Evolutionary conservation across 768 basidiomycete genomes (phyloP).

Genomic region (Boletellus ananas): DNA sequence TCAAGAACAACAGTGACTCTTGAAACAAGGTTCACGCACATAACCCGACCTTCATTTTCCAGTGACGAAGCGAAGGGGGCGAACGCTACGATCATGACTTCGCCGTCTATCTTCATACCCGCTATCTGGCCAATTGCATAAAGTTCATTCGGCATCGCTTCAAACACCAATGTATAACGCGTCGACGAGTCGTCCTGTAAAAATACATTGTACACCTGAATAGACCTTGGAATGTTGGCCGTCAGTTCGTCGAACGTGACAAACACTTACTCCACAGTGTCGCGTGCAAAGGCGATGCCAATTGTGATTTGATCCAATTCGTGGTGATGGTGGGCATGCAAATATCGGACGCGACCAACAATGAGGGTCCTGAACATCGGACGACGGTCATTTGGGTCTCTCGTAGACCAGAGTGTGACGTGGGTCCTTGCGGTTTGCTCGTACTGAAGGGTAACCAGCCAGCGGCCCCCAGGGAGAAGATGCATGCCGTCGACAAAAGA

Average conservation of each 20-base stretch:
- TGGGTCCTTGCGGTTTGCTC: conserved; percentile 33
- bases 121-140: conserved; percentile 13
- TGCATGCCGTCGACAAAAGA: conserved; percentile 44
- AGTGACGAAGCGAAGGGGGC: not conserved
- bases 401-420: conserved; percentile 44
- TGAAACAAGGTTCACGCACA: conserved; percentile 20
- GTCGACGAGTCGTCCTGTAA: conserved; percentile 4
- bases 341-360: conserved; percentile 31
- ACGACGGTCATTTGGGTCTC: conserved; percentile 24
- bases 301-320: conserved; percentile 19
- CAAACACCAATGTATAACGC: conserved; percentile 12
- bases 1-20: conserved; percentile 9
- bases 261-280: conserved; percentile 16
- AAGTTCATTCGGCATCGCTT: conserved; percentile 15
- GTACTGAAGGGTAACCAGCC: conserved; percentile 45
- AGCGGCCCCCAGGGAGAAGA: conserved; percentile 44
- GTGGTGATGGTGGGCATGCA: conserved; percentile 30
- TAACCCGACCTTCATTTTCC: conserved; percentile 7
- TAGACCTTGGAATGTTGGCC: conserved; percentile 13
- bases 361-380: conserved; percentile 29
- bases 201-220: conserved; percentile 23
- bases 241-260: not conserved
- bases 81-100: conserved; percentile 19
- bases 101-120: conserved; percentile 20
- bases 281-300: conserved; percentile 15